Base-by-base conservation (phyloP, 805 yeast species). In the Pichia pseudocactophila region DNA sequence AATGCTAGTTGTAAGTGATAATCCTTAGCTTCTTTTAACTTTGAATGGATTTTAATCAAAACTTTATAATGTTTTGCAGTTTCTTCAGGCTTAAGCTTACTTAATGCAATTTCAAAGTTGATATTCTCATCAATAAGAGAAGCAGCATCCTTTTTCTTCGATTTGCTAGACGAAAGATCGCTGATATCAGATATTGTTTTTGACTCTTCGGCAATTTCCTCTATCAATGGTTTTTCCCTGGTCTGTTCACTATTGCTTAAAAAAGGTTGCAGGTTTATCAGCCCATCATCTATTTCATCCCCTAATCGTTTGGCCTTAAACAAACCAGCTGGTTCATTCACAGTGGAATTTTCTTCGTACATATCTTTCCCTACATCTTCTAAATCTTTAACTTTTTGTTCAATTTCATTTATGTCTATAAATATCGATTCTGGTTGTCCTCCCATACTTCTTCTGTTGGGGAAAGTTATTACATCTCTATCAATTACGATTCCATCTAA, bases 391-490 rank as follows among this genome's bases (percentile, higher is more conserved):
- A 62, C 44, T 37, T 59, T 63, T 33, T 61, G 57, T 41, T 67
- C 66, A 20, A 72, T 53, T 7, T 57, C 57, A 7, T 61, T 57
- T 28, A 76, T 44, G 30, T 77, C 82, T 7, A 65, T 56, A 32
- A 65, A 63, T 16, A 71, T 53, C 16, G 74, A 64, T 30, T 63
- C 69, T 1, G 80, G 68, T 4, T 73, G 66, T 0, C 95, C 95
- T 1, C 95, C 95, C 63, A 88, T 88, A 39, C 71, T 63, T 10
- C 68, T 58, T 77, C 90, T 69, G 51, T 84, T 85, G 1, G 96
- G 96, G 2, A 75, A 65, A 3, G 76, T 57, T 37, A 77, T 66
- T 30, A 57, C 57, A 40, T 80, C 82, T 41, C 95, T 64, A 42
- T 81, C 83, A 15, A 88, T 65, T 4, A 64, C 59, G 2, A 78